Percentiles rank a stretch among this genome's conserved stretches.
Conservation (phyloP, 2,329 filamentous ascomycete species). For the Mycosphaerella sp. region DNA sequence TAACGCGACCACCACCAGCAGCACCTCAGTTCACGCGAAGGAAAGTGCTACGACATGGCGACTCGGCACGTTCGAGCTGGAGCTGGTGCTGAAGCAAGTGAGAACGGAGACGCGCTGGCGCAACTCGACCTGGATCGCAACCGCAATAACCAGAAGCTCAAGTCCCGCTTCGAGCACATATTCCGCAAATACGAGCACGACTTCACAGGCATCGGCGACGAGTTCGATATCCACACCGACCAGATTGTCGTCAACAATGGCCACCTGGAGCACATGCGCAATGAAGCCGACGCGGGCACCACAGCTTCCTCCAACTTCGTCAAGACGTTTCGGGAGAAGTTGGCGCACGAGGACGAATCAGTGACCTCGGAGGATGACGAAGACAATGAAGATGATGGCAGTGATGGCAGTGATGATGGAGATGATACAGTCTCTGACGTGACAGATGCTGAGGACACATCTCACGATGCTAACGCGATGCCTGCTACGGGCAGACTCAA, state of each 20-base stretch:
- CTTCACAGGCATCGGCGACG: constrained; percentile 77
- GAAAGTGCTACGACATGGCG: no score
- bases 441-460: neutral
- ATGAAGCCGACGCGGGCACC: constrained; percentile 49
- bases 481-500: no score
- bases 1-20: no score
- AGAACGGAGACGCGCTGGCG: neutral
- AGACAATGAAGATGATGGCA: constrained; percentile 22
- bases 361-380: constrained; percentile 30
- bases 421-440: neutral
- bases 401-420: constrained; percentile 10
- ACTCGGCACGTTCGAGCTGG: no score
- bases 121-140: constrained; percentile 18
- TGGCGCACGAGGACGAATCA: constrained; percentile 32
- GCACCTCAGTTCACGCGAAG: no score
- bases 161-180: constrained; percentile 79
- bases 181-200: constrained; percentile 69
- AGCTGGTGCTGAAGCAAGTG: no score
- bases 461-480: neutral
- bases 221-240: constrained; percentile 78
- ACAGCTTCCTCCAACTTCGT: constrained; percentile 29
- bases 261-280: constrained; percentile 61
- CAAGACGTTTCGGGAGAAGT: constrained; percentile 28
- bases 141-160: constrained; percentile 63
- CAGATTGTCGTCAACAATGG: constrained; percentile 87